Base-by-base conservation (phyloP, 1,284 basidiomycete genomes). In the Sanghuangporus weigelae region DNA sequence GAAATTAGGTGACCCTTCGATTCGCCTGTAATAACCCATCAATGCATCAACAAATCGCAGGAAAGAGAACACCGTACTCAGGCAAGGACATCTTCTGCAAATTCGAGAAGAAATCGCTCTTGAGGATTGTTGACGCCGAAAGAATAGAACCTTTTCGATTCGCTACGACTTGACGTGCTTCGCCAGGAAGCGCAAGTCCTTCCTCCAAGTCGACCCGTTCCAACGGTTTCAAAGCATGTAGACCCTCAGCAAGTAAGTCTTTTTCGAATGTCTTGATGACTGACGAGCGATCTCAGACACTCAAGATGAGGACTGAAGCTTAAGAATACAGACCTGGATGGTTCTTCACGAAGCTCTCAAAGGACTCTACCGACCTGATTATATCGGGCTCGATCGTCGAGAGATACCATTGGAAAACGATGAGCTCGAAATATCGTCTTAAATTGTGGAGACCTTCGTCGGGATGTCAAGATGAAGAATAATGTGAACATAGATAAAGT, bases 241-340 rank as follows among this genome's bases (percentile, higher is more conserved):
- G 74, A 14, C 90, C 90, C 42, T 93, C 89, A n/a, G 82, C 82
- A 48, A 87, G 78, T 51, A 99, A 82, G 69, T 99, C 97, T 67
- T 93, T 94, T 75, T 96, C 87, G 66, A 99, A 96, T 0, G 97
- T 99, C 72, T 91, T 91, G 76, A 99, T 95, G 14, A 99, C 97
- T 84, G 73, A 36, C 23, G 38, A 59, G 19, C 44, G 6, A 26
- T 54, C 14, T 58, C 19, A 59, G 39, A 42, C 62, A 49, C 7
- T 51, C 49, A 23, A 7, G 7, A 44, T 11, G 53, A 11, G 57
- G 53, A 35, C 8, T 42, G 46, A 26, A 12, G 26, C 31, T 16
- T 3, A 57, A 42, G 19, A 51, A 46, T 31, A 71, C 76, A 60
- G 71, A 91, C 91, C 92, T 68, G 94, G 94, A 48, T 92, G 81